These are phyloP conservation scores for Amanita phalloides DNA, from an alignment of 768 basidiomycete genomes.

Conservation along the genomic window DNA sequence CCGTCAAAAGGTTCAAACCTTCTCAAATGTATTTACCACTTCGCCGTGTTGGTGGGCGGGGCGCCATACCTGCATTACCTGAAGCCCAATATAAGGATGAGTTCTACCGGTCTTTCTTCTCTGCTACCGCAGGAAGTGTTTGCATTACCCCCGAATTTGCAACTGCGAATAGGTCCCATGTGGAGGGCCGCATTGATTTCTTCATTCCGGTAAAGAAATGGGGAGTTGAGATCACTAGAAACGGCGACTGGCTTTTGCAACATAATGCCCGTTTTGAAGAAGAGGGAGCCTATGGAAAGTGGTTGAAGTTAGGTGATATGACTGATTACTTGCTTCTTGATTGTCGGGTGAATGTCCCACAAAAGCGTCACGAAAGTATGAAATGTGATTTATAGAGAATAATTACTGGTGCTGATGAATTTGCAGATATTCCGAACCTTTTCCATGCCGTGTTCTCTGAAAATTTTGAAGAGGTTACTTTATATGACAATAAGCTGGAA, in stretches of 20 bases:
- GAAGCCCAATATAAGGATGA: conserved; percentile 8
- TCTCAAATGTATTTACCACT: neutral
- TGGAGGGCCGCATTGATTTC: conserved; percentile 5
- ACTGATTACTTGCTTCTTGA: no score
- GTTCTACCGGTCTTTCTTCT: neutral
- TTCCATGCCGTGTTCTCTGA: no score
- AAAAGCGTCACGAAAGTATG: no score
- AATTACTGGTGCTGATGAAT: no score
- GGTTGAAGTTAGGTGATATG: no score
- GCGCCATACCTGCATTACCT: neutral
- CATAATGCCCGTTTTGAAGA: neutral
- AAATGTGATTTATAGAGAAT: no score
- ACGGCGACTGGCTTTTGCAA: neutral
- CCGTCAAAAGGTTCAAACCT: neutral
- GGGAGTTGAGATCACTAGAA: conserved; percentile 1
- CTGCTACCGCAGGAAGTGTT: conserved; percentile 2
- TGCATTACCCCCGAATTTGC: conserved; percentile 5
- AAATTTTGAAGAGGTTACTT: no score
- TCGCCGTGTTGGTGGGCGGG: neutral
- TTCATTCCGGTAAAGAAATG: conserved; percentile 6
- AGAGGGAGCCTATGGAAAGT: neutral
- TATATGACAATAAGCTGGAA: no score
- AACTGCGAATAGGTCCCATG: neutral
- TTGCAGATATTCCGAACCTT: no score
- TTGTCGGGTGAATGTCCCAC: no score